Evolutionary conservation across 2,329 filamentous ascomycete genomes (phyloP).

Genomic region (Thermothelomyces thermophilus): DNA sequence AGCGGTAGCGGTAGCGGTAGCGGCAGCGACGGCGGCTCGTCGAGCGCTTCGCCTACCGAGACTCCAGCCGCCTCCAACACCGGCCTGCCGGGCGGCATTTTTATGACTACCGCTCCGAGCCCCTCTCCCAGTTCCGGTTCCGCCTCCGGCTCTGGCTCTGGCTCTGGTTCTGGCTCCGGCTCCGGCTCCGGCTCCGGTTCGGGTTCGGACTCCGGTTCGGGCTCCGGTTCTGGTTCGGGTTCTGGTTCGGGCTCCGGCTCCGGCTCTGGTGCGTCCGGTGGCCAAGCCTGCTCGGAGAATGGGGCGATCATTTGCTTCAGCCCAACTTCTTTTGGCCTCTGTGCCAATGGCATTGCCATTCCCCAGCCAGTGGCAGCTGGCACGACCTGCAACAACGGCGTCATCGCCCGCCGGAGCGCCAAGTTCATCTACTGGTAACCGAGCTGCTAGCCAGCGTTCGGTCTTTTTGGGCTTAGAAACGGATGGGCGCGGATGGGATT

Average conservation of each 20-base stretch:
- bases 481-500: too few relatives aligned
- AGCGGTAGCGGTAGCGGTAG: not conserved
- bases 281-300: slow-evolving; percentile 17
- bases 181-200: not conserved
- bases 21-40: not conserved
- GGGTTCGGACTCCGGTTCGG: not conserved
- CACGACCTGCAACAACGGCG: slow-evolving; percentile 18
- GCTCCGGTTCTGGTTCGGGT: not conserved
- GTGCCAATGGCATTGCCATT: slow-evolving; percentile 17
- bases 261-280: not conserved
- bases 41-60: not conserved
- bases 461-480: too few relatives aligned
- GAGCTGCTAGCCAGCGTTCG: too few relatives aligned
- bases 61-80: not conserved
- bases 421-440: slow-evolving; percentile 2
- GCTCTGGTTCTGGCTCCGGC: not conserved
- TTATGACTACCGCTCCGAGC: not conserved
- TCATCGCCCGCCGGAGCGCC: slow-evolving; percentile 10
- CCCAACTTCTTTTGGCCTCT: slow-evolving; percentile 18
- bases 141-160: not conserved
- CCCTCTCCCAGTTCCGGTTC: not conserved
- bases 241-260: not conserved
- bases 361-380: slow-evolving; percentile 20
- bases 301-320: slow-evolving; percentile 21
- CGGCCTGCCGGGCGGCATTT: not conserved